Evolutionary conservation across 805 yeast species (phyloP), one percentile per base, ranked within the genome.

Genomic region (Kodamaea jinghongensis): DNA sequence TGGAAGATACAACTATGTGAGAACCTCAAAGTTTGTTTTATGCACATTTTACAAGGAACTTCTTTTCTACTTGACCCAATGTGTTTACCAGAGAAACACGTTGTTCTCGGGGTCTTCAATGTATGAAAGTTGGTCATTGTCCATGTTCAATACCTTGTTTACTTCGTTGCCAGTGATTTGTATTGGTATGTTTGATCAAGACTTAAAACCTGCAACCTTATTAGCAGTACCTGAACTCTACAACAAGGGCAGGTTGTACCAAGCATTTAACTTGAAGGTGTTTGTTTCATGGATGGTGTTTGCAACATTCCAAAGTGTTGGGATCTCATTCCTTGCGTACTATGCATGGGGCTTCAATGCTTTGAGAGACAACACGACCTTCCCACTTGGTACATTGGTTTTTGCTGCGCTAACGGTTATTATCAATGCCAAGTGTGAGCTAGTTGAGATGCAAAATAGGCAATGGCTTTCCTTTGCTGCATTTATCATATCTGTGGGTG

Each of bases 101-200:
- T 67, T 87, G 66, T 93, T 86, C 60, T 86, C 98, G 0, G 99
- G 99, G 1, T 81, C 96, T 0, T 88, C 97, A 0, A 61, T 91
- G 49, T 93, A 87, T 61, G 99, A 95, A 56, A 83, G 91, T 29
- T 90, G 97, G 96, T 90, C 98, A 1, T 71, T 93, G 44, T 86
- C 97, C 0, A 90, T 95, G 97, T 93, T 86, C 69, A 95, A 93
- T 59, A 95, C 99, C 0, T 71, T 93, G 45, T 95, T 93, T 66
- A 91, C 99, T 0, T 87, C 96, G 0, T 68, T 93, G 36, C 90
- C 96, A 0, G 98, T 93, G 2, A 61, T 93, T 28, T 85, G 95
- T 54, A 71, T 93, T 38, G 99, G 99, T n/a, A 86, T 90, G 79
- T 84, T 93, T 61, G 96, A 91, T 52, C 85, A 84, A 55, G 99